These are phyloP conservation scores for Angophora floribunda DNA, from an alignment of 345 rosid genomes.

Conservation along the genomic window DNA sequence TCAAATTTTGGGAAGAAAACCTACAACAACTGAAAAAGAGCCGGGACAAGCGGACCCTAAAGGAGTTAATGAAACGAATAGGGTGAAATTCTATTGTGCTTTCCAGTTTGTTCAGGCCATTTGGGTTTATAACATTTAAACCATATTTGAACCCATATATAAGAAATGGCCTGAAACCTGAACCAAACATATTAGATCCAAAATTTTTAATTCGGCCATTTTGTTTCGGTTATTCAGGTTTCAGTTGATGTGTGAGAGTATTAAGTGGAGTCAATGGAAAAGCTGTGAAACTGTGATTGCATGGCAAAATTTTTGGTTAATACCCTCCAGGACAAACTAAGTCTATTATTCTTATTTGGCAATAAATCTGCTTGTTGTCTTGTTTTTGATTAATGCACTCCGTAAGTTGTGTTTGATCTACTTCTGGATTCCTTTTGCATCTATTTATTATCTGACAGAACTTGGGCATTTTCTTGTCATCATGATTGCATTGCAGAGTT, in stretches of 20 bases:
- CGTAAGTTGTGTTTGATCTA: not conserved
- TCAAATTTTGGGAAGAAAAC: not conserved
- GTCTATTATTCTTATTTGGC: not conserved
- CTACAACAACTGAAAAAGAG: not conserved
- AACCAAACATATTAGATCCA: not conserved
- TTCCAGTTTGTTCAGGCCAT: not conserved
- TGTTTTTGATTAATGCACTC: not conserved
- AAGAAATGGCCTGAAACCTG: not conserved
- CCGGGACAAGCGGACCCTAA: not conserved
- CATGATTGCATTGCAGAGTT: conserved; percentile 59
- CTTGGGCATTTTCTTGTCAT: not conserved
- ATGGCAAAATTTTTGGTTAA: not conserved
- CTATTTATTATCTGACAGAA: not conserved
- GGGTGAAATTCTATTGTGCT: not conserved
- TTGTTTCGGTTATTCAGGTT: not conserved
- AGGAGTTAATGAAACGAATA: not conserved
- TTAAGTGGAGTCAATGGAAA: not conserved
- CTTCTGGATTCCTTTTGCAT: not conserved
- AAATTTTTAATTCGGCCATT: not conserved
- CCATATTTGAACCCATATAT: not conserved
- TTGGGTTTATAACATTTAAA: not conserved
- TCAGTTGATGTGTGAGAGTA: not conserved
- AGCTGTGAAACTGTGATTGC: not conserved
- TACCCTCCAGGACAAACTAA: not conserved
- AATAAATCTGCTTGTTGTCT: not conserved